These are phyloP conservation scores for Kuraishia ogatae DNA, from an alignment of 805 yeast species.

Conservation along the genomic window DNA sequence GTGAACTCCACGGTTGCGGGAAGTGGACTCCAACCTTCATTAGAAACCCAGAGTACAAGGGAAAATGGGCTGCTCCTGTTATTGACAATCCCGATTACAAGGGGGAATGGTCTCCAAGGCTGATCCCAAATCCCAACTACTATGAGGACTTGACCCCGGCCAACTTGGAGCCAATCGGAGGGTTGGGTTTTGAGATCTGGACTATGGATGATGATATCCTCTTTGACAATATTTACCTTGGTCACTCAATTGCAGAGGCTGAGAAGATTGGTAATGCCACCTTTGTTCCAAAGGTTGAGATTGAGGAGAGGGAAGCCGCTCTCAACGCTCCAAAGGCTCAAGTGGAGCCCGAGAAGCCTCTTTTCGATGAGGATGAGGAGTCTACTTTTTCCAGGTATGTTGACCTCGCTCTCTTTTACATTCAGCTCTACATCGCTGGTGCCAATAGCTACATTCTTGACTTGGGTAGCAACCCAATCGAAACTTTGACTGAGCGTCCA, in stretches of 20 bases:
- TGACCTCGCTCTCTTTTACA: constrained; percentile 11
- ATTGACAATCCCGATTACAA: constrained; percentile 67
- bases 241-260: constrained; percentile 79
- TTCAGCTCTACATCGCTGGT: constrained; percentile 13
- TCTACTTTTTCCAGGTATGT: constrained; percentile 1
- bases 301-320: constrained; percentile 39
- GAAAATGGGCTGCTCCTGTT: constrained; percentile 68
- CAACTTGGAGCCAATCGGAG: constrained; percentile 62
- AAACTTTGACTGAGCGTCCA: constrained; percentile 36
- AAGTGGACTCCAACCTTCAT: constrained; percentile 64
- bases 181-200: constrained; percentile 86
- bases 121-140: constrained; percentile 62
- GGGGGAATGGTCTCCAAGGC: constrained; percentile 71
- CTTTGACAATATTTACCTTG: constrained; percentile 80
- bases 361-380: constrained; percentile 9
- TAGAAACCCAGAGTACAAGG: constrained; percentile 63
- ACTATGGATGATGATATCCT: constrained; percentile 67
- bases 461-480: constrained; percentile 35
- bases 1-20: constrained; percentile 72
- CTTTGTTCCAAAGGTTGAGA: constrained; percentile 41
- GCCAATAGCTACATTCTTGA: constrained; percentile 27
- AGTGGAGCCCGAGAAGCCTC: constrained; percentile 35
- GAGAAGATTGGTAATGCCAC: constrained; percentile 76
- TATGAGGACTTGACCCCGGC: constrained; percentile 51
- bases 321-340: constrained; percentile 31